Base-by-base conservation (phyloP, 2,329 filamentous ascomycete genomes). In the Aspergillus sp. region DNA sequence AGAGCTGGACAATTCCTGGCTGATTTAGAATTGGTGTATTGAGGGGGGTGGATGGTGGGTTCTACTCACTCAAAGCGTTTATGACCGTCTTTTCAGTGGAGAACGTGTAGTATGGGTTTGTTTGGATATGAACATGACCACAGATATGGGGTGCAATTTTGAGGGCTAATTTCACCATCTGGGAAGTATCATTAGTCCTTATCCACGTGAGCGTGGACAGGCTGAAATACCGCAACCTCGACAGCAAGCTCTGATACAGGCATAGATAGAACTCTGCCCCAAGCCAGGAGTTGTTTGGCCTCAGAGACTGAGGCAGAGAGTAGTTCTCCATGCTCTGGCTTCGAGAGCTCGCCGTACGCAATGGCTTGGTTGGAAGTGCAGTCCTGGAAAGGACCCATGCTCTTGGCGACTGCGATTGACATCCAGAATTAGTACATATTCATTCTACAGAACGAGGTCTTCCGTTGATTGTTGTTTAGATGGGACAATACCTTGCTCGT, bases 281-380 rank as follows among this genome's bases (percentile, higher is more conserved):
- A 60, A 3, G 57, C 43, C 70, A 73, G 61, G 19, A 82, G 71
- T 3, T 71, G 55, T 3, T 65, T 58, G 8, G 68, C 62, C 41
- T 66, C 57, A 36, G 45, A 30, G 16, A 62, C 36, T 8, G 67
- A 62, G 2, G 52, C 49, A 5, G 43, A 30, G 24, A 67, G 45
- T 9, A 69, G 24, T 14, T 49, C 51, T 4, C 61, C 58, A 50
- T 80, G 70, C 9, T 73, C 52, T 5, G 69, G 70, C 14, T 74
- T 74, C 33, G 66, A 71, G 24, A 82, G 66, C 57, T 82, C 79
- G 45, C 65, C 64, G 53, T 74, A 77, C 32, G 77, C 77, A 54
- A 82, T 81, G 32, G 78, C 79, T 78, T 82, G 79, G 50, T 82
- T 82, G 1, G 79, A 81, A 17, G 79, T 82, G 54, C 77, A 81